These are phyloP conservation scores for Phaffia australis DNA, from an alignment of 768 basidiomycete species.

Conservation along the genomic window DNA sequence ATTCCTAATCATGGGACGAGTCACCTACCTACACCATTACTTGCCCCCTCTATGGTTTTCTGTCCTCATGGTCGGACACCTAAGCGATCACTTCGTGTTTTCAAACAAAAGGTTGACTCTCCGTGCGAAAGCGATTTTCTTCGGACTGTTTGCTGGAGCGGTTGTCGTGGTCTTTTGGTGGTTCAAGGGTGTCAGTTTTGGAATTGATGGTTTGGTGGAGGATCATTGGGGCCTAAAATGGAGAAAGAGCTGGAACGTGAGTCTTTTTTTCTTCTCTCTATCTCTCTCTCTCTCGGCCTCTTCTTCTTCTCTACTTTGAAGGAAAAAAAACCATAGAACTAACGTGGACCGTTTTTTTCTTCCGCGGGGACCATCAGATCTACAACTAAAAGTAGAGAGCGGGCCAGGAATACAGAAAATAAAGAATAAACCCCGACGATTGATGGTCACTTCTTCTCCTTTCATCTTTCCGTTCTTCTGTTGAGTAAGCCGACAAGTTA, in stretches of 20 bases:
- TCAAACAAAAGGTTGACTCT: constrained; percentile 53
- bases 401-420: neutral
- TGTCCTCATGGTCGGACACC: constrained; percentile 77
- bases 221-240: constrained; percentile 46
- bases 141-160: constrained; percentile 50
- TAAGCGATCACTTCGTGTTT: constrained; percentile 90
- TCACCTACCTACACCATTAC: constrained; percentile 70
- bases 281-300: neutral
- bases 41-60: constrained; percentile 95
- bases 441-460: neutral
- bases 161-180: constrained; percentile 84
- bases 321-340: neutral
- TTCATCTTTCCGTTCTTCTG: too few species aligned
- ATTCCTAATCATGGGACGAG: constrained; percentile 95
- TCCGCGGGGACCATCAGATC: neutral
- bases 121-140: constrained; percentile 59
- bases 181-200: constrained; percentile 82
- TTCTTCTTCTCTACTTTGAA: neutral
- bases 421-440: neutral
- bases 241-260: constrained; percentile 29
- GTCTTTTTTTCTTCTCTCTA: neutral
- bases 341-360: neutral
- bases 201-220: constrained; percentile 75
- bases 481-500: too few species aligned
- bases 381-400: neutral